phyloP scores from a whole-genome alignment of 139 green algal species.

The Axilococcus clingmanii region DNA sequence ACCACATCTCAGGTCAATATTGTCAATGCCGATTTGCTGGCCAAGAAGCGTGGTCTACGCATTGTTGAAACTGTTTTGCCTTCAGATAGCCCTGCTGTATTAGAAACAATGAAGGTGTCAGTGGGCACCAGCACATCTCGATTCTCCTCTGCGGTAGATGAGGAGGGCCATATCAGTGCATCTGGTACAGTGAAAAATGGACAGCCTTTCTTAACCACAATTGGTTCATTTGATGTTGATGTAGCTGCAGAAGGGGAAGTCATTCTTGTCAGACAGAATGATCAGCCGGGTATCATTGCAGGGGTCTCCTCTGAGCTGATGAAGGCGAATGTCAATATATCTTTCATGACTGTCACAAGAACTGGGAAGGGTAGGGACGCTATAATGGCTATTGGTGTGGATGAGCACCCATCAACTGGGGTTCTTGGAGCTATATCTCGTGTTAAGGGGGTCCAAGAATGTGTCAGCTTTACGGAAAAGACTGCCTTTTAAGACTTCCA shows the following conservation, averaged over 20 bases:
- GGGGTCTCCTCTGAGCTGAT: constrained; percentile 61
- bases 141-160: constrained; percentile 62
- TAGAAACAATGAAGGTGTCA: constrained; percentile 39
- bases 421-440: constrained; percentile 7
- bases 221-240: constrained; percentile 85
- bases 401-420: constrained; percentile 23
- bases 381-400: constrained; percentile 93
- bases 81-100: constrained; percentile 16
- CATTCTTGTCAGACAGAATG: constrained; percentile 66
- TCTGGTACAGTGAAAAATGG: constrained; percentile 56
- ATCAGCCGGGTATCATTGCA: constrained; percentile 90
- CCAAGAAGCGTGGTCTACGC: constrained; percentile 73
- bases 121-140: constrained; percentile 47
- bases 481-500: background rate
- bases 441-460: constrained; percentile 18
- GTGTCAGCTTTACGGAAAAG: constrained; percentile 18
- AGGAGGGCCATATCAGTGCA: constrained; percentile 47
- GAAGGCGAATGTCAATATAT: constrained; percentile 77
- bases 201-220: constrained; percentile 69
- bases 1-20: constrained; percentile 68
- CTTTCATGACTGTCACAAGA: constrained; percentile 82
- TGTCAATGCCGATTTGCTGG: constrained; percentile 93
- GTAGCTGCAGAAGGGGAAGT: constrained; percentile 59
- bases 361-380: constrained; percentile 40
- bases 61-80: constrained; percentile 56